phyloP scores from a whole-genome alignment of 352 stramenopile species.

The Pythium insidiosum region DNA sequence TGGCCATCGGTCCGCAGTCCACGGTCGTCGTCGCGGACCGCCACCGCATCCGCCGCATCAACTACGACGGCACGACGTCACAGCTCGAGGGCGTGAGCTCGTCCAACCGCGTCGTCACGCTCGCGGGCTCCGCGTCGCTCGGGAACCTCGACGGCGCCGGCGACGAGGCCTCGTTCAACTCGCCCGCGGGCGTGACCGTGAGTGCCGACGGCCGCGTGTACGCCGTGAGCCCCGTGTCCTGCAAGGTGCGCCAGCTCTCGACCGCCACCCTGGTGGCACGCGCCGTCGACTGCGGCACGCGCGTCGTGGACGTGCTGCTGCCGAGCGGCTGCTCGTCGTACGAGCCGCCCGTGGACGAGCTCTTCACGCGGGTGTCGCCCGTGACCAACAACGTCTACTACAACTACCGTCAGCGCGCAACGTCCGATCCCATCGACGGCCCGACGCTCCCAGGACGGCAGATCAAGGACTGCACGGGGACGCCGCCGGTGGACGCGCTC shows the following conservation, averaged over 20 bases:
- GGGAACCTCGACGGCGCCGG: slow-evolving; percentile 82
- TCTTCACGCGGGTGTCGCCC: slow-evolving; percentile 72
- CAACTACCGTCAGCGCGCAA: slow-evolving; percentile 65
- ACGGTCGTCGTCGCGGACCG: slow-evolving; percentile 88
- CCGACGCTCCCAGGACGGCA: slow-evolving; percentile 45
- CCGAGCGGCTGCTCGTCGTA: slow-evolving; percentile 94
- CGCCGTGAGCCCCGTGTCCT: slow-evolving; percentile 86
- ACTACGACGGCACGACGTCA: slow-evolving; percentile 48
- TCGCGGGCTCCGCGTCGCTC: slow-evolving; percentile 74
- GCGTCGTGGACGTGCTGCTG: slow-evolving; percentile 73
- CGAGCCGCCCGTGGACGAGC: slow-evolving; percentile 86
- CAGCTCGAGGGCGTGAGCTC: slow-evolving; percentile 60
- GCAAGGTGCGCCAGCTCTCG: slow-evolving; percentile 81
- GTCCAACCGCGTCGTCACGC: slow-evolving; percentile 77
- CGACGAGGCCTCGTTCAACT: slow-evolving; percentile 85
- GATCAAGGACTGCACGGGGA: slow-evolving; percentile 90
- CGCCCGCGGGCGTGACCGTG: slow-evolving; percentile 83
- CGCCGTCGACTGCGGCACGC: slow-evolving; percentile 68
- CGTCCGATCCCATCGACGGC: slow-evolving; percentile 30
- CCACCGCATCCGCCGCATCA: slow-evolving; percentile 83
- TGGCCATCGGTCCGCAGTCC: slow-evolving; percentile 72
- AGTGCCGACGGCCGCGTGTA: slow-evolving; percentile 85
- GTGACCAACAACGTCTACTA: slow-evolving; percentile 90
- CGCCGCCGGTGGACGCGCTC: slow-evolving; percentile 76
- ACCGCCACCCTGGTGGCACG: slow-evolving; percentile 60